Evolutionary conservation across 1,284 basidiomycete genomes (phyloP).

Genomic region (Pisolithus thermaeus): DNA sequence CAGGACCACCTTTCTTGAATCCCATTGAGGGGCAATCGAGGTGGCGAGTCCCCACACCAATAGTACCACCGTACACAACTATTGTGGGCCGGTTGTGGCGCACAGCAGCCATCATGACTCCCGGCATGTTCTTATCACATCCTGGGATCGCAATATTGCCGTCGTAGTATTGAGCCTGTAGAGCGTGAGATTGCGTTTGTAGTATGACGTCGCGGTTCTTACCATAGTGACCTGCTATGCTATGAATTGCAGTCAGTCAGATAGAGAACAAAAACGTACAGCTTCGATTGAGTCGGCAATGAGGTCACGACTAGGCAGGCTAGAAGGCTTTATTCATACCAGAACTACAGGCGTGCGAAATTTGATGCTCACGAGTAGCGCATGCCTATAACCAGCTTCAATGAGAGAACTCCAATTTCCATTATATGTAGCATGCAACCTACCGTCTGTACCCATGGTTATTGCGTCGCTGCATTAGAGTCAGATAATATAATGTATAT

Average conservation of each 20-base stretch:
- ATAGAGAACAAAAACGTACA: slow-evolving; percentile 22
- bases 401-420: slow-evolving; percentile 1
- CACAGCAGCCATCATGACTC: slow-evolving; percentile 78
- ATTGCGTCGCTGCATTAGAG: slow-evolving; percentile 58
- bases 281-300: slow-evolving; percentile 91
- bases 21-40: slow-evolving; percentile 77
- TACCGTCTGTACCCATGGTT: slow-evolving; percentile 80
- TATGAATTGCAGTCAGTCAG: slow-evolving; percentile 5
- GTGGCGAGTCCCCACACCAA: slow-evolving; percentile 68
- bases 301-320: slow-evolving; percentile 82
- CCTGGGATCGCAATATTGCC: slow-evolving; percentile 80
- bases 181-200: neutral
- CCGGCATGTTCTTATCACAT: slow-evolving; percentile 95
- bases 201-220: slow-evolving; percentile 9
- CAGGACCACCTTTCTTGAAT: slow-evolving; percentile 71
- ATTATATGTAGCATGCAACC: slow-evolving; percentile 16
- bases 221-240: slow-evolving; percentile 59
- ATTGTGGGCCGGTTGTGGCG: slow-evolving; percentile 84
- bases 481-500: neutral
- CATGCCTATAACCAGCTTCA: slow-evolving; percentile 49
- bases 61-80: slow-evolving; percentile 83
- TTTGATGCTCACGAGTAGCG: slow-evolving; percentile 61
- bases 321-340: slow-evolving; percentile 26
- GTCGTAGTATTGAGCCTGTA: slow-evolving; percentile 79
- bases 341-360: slow-evolving; percentile 1